These are phyloP conservation scores for Trichoderma reesei DNA, from an alignment of 495 filamentous ascomycete genomes.

Conservation along the genomic window DNA sequence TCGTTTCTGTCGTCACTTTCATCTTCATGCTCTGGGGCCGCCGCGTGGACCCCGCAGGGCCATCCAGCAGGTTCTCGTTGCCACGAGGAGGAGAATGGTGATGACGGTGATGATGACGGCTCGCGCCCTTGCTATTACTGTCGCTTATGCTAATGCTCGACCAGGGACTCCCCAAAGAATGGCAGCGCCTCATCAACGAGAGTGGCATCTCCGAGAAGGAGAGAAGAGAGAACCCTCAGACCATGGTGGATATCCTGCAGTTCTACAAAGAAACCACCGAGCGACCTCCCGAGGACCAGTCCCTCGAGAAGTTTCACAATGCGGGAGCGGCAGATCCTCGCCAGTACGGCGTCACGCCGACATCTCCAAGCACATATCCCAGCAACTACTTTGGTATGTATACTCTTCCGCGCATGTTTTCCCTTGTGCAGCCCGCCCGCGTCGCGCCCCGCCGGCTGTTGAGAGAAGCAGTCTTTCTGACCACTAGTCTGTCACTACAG, in stretches of 20 bases:
- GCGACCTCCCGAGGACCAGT: slow-evolving; percentile 67
- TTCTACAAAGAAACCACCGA: slow-evolving; percentile 93
- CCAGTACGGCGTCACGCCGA: slow-evolving; percentile 31
- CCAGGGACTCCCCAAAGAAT: slow-evolving; percentile 92
- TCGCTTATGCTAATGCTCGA: slow-evolving; percentile 21
- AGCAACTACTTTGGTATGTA: slow-evolving; percentile 43
- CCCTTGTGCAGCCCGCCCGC: slow-evolving; percentile 58
- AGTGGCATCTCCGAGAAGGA: slow-evolving; percentile 95
- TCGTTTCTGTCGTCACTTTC: too few relatives aligned
- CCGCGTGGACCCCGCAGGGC: slow-evolving; percentile 3
- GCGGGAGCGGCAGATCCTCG: slow-evolving; percentile 54
- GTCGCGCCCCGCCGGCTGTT: too few relatives aligned
- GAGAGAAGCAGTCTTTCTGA: slow-evolving; percentile 73
- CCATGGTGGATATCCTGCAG: slow-evolving; percentile 85
- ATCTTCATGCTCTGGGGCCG: not conserved
- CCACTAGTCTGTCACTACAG: slow-evolving; percentile 59
- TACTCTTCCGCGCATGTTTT: slow-evolving; percentile 43
- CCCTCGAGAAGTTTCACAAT: slow-evolving; percentile 93
- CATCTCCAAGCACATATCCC: slow-evolving; percentile 37
- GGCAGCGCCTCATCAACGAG: slow-evolving; percentile 90
- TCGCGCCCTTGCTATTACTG: too few relatives aligned
- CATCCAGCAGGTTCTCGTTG: not conserved
- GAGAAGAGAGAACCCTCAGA: slow-evolving; percentile 88
- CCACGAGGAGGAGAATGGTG: too few relatives aligned
- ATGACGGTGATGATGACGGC: not conserved